phyloP scores from a whole-genome alignment of 768 basidiomycete species.

The Mycena albidolilacea region DNA sequence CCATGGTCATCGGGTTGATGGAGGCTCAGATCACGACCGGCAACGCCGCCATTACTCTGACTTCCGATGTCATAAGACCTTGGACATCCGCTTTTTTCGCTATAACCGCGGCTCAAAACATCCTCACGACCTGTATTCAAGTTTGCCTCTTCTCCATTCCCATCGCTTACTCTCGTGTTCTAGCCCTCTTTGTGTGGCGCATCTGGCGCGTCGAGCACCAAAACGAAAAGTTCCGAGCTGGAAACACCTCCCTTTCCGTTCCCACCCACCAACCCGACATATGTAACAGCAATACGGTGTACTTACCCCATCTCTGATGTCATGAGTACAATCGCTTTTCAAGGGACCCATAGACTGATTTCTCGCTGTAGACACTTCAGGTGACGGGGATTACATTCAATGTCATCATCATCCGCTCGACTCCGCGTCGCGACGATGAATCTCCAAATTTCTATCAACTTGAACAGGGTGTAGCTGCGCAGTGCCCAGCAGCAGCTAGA shows the following conservation, averaged over 20 bases:
- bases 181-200: neutral
- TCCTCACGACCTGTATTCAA: neutral
- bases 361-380: too few relatives aligned
- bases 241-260: neutral
- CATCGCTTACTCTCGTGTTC: neutral
- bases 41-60: neutral
- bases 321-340: too few relatives aligned
- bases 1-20: neutral
- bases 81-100: neutral
- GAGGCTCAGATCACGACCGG: neutral
- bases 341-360: too few relatives aligned
- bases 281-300: too few relatives aligned
- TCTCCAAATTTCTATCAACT: too few relatives aligned
- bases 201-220: conserved; percentile 1
- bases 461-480: too few relatives aligned
- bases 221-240: neutral
- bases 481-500: too few relatives aligned
- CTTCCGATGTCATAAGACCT: neutral
- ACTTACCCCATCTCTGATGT: too few relatives aligned
- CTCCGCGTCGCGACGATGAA: too few relatives aligned
- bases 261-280: neutral
- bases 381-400: too few relatives aligned
- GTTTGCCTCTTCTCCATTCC: neutral
- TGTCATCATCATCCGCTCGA: too few relatives aligned
- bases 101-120: neutral